Conservation (phyloP, 768 basidiomycete species). For the Cystofilobasidium capitatum region DNA sequence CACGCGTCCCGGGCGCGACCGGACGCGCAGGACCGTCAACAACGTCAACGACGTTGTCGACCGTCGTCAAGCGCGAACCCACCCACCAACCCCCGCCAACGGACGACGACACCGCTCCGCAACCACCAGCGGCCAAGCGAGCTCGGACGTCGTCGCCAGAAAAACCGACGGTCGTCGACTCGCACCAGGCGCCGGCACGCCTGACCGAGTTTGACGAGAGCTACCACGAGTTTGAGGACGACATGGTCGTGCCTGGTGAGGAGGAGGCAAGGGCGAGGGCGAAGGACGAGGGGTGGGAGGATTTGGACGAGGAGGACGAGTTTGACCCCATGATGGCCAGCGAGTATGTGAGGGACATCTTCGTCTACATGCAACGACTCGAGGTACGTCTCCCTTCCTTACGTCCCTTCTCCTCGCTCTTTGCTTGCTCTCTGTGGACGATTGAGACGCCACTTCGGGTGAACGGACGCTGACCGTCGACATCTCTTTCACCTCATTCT, state of each 20-base stretch:
- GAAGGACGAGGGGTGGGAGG: slow-evolving; percentile 60
- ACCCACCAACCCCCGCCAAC: not conserved
- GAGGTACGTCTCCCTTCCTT: slow-evolving; percentile 52
- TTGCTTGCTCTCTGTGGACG: not conserved
- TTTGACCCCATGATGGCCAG: slow-evolving; percentile 96
- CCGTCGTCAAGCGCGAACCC: not conserved
- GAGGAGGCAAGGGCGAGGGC: slow-evolving; percentile 37
- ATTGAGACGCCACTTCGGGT: not conserved
- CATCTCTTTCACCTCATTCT: not conserved
- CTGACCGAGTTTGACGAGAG: not conserved
- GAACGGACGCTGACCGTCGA: not conserved
- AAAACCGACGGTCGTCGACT: slow-evolving; percentile 8
- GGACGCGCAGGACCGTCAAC: slow-evolving; percentile 4
- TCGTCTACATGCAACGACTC: slow-evolving; percentile 72
- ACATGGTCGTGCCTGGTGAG: slow-evolving; percentile 15
- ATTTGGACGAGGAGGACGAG: slow-evolving; percentile 79
- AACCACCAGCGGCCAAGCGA: slow-evolving; percentile 15
- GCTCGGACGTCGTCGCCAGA: slow-evolving; percentile 24
- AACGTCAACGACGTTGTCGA: slow-evolving; percentile 6
- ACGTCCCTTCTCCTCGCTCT: too few species aligned
- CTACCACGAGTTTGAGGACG: slow-evolving; percentile 4
- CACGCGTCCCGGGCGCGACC: slow-evolving; percentile 1
- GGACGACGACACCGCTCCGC: slow-evolving; percentile 10
- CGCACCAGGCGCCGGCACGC: too few species aligned
- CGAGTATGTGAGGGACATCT: slow-evolving; percentile 91